Evolutionary conservation across 345 rosid genomes (phyloP), one percentile per base, ranked within the genome.

Genomic region (Eucalyptus microcorys): DNA sequence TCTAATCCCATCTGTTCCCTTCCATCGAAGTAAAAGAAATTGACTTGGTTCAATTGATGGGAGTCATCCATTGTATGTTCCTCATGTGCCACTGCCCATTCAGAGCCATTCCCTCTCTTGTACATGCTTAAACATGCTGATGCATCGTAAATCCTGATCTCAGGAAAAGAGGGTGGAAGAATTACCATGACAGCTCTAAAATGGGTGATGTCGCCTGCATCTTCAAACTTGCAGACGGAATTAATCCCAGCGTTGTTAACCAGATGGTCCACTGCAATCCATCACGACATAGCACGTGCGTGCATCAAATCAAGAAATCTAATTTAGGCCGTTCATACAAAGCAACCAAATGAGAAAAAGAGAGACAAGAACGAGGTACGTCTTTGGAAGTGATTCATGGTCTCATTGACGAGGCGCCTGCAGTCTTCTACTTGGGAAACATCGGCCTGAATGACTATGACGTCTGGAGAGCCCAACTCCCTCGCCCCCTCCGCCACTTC

Each of bases 231-330:
- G 92, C 90, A 91, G 55, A 92, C 49, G 7, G 96, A 90, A 88
- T 85, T 87, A 89, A 95, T 91, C 64, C 98, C 97, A 19, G 97
- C 95, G 87, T 92, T 93, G 49, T 93, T 90, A 88, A 95, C 98
- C 86, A 94, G 91, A 90, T 96, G 98, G 88, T 96, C 97, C 96
- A 94, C 95, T 94, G 93, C 50, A 84, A 76, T 22, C 47, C 84
- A 76, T 40, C 45, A 12, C 30, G 47, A 76, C 83, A 32, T 0
- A 64, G 76, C 32, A 64, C 76, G 17, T 4, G 76, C 76, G 76
- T 64, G 76, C 76, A 64, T 64, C 76, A 37, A 40, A 37, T 76
- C 3, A 76, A 2, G 12, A 19, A 76, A 42, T 76, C 83, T 76
- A 21, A 76, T 40, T 76, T 34, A 34, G 80, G 24, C 43, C 13